Conservation (phyloP, 495 filamentous ascomycete species). For the Durotheca rogersii region DNA sequence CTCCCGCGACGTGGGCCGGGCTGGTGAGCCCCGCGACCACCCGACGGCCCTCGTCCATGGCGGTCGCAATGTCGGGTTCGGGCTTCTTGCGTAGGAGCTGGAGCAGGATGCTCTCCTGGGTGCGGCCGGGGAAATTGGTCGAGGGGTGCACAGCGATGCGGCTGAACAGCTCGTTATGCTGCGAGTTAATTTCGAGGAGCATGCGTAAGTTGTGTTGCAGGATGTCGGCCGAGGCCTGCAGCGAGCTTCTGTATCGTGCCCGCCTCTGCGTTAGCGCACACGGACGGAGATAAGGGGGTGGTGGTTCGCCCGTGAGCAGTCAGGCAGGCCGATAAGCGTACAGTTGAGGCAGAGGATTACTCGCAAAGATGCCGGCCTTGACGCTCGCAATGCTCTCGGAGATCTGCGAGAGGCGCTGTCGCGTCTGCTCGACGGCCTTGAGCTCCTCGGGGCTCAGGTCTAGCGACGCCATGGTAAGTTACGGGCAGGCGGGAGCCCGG, state of each 20-base stretch:
- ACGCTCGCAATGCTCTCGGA: constrained; percentile 66
- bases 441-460: constrained; percentile 60
- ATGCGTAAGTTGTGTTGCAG: constrained; percentile 63
- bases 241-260: constrained; percentile 55
- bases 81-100: constrained; percentile 77
- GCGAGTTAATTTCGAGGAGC: constrained; percentile 58
- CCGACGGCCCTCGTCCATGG: constrained; percentile 63
- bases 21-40: constrained; percentile 30
- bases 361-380: constrained; percentile 38
- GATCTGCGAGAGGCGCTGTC: constrained; percentile 69
- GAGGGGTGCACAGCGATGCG: constrained; percentile 69
- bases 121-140: constrained; percentile 72
- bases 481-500: background rate
- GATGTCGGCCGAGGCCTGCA: constrained; percentile 66
- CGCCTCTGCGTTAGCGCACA: background rate
- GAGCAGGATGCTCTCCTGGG: constrained; percentile 61
- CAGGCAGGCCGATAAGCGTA: constrained; percentile 12
- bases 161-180: constrained; percentile 60
- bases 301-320: background rate
- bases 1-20: background rate
- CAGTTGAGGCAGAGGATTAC: constrained; percentile 42
- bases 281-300: background rate
- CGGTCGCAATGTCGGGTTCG: constrained; percentile 70
- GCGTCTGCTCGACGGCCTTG: constrained; percentile 71
- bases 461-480: constrained; percentile 48